Evolutionary conservation across 257 asterid species (phyloP), one percentile per base, ranked within the genome.

Genomic region (Echium plantagineum): DNA sequence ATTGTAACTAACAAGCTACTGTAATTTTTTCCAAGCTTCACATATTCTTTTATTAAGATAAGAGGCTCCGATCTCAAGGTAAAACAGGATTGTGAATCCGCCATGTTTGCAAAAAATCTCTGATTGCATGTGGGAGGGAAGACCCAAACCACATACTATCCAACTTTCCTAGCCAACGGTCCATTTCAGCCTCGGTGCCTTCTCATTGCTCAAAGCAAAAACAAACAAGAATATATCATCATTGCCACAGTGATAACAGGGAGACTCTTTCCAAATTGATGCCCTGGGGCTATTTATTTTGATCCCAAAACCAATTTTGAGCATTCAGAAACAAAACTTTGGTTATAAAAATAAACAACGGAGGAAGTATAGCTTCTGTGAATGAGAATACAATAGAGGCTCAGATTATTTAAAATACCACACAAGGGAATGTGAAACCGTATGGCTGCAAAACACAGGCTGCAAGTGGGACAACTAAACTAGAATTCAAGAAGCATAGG

Each of bases 101-200:
- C 72, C 78, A 77, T 72, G 78, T 76, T 76, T 66, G 78, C 75
- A 46, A 55, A 46, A 55, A 49, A 67, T 18, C 71, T 55, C 61
- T 51, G 75, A 68, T 76, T 65, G 77, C 77, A 21, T 58, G 70
- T 62, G 59, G 22, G 35, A 60, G 54, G 47, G 31, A 65, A 64
- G 31, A 53, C 70, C 56, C 80, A 15, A 51, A 32, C 55, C 6
- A 21, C 19, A 6, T 21, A 55, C n/a, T 2, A 5, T 52, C 51
- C 5, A 73, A 56, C 53, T 22, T 68, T 73, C 81, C 78, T 68
- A 63, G 78, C 78, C 78, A 76, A 51, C 71, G 53, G 60, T 72
- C 46, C 61, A 15, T 20, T 48, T 66, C 4, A 24, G 53, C 68
- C 38, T 60, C 63, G 8, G 68, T 53, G 46, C 47, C 19, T 30